phyloP scores from a whole-genome alignment of 495 filamentous ascomycete genomes.

The Penicillium manginii region DNA sequence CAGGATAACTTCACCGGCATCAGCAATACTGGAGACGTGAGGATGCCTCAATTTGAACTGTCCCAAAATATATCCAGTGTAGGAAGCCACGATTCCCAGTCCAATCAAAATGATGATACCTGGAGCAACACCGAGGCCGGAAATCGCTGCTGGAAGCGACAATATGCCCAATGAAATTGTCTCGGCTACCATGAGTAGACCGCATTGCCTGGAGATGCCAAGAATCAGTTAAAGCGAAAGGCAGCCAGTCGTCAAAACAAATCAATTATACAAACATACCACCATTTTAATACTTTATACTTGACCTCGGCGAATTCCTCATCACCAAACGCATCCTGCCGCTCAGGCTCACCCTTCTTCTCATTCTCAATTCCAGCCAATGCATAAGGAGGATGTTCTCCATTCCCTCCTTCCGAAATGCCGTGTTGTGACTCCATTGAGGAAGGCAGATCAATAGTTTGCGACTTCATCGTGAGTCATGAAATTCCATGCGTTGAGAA shows the following conservation, averaged over 20 bases:
- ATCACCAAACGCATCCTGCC: constrained; percentile 28
- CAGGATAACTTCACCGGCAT: constrained; percentile 68
- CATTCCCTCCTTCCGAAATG: neutral
- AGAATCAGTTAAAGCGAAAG: neutral
- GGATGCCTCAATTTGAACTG: constrained; percentile 77
- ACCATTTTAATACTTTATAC: constrained; percentile 42
- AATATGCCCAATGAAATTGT: constrained; percentile 73
- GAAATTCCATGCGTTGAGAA: neutral
- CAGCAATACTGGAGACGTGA: constrained; percentile 73
- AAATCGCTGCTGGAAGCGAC: constrained; percentile 65
- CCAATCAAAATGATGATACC: constrained; percentile 68
- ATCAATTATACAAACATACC: constrained; percentile 17
- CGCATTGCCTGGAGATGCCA: constrained; percentile 42
- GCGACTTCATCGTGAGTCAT: neutral
- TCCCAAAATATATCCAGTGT: constrained; percentile 77
- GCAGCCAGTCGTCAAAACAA: neutral
- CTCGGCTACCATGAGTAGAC: constrained; percentile 67
- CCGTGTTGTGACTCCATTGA: neutral
- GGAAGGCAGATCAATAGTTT: neutral
- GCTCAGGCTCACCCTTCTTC: neutral
- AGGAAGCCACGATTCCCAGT: constrained; percentile 72
- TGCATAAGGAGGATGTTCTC: neutral
- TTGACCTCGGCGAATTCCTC: constrained; percentile 37
- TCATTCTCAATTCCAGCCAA: neutral
- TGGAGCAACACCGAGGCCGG: constrained; percentile 64